Conservation (phyloP, 2,329 filamentous ascomycete genomes). For the Xylariaceae sp. region DNA sequence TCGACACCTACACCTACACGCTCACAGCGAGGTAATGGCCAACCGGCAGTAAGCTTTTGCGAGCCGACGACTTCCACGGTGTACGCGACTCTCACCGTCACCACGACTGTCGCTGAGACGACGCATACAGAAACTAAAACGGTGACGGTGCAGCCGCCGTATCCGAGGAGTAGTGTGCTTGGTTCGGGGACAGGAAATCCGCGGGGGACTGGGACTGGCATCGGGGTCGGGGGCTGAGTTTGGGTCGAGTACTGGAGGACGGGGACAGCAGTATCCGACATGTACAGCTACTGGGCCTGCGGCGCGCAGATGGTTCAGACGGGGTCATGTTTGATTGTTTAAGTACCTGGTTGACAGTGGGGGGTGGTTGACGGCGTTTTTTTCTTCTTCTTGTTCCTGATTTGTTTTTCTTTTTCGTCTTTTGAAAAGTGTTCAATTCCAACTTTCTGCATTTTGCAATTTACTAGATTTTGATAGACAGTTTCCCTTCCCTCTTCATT, state of each 20-base stretch:
- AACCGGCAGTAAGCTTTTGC: constrained; percentile 16
- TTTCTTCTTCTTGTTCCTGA: not conserved
- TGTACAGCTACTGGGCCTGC: constrained; percentile 12
- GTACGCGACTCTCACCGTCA: constrained; percentile 21
- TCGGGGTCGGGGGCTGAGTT: no score
- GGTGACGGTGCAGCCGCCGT: constrained; percentile 25
- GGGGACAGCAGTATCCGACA: not conserved
- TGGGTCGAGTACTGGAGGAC: no score
- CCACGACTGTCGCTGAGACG: not conserved
- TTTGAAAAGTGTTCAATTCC: no score
- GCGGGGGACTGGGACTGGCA: no score
- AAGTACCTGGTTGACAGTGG: constrained; percentile 14
- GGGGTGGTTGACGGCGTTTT: not conserved
- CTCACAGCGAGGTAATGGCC: no score
- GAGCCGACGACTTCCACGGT: constrained; percentile 22
- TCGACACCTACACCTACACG: no score
- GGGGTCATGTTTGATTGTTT: constrained; percentile 13
- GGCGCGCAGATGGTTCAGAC: constrained; percentile 23
- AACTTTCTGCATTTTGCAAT: no score
- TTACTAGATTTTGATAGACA: no score
- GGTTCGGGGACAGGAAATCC: constrained; percentile 5
- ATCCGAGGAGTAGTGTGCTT: constrained; percentile 17
- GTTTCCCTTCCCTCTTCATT: no score
- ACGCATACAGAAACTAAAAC: constrained; percentile 19
- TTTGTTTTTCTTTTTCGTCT: not conserved